Evolutionary conservation across 495 filamentous ascomycete genomes (phyloP), one percentile per base, ranked within the genome.

Genomic region (Penicillium paxilli): DNA sequence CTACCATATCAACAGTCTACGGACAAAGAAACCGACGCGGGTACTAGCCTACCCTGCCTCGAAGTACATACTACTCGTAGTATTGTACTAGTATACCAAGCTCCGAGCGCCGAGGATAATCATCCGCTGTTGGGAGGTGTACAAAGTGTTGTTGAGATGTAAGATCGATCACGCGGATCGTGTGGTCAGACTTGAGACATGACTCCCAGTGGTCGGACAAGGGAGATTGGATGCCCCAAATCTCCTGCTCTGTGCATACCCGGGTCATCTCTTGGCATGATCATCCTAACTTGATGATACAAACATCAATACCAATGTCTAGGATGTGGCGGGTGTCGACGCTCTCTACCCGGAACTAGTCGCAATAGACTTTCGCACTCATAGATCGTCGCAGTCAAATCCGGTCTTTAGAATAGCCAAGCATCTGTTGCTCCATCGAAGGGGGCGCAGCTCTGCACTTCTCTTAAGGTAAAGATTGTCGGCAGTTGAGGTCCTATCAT

Each of bases 401-500:
- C 47, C 47, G 45, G 38, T 30, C 26, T 9, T 23, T 23, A 20
- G 10, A 20, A 42, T 42, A 50, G 47, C 33, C 47, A 50, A 51
- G 40, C 40, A 42, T 42, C n/a, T 21, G 8, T 23, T 21, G 21
- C 40, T 42, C 40, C 21, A 42, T 42, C 40, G 11, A 42, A 42
- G 40, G 40, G 40, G 40, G 35, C 16, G 41, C 44, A 35, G 44
- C 48, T 55, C 46, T 54, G 40, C 47, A 54, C 28, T 30, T 47
- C 47, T 4, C 14, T 58, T 58, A 14, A 14, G 44, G 54, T 26
- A 54, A 35, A 23, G 58, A 61, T 54, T 44, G n/a, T 45, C 58
- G 41, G 21, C 23, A 16, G 3, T 30, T 17, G 16, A 41, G 28
- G 25, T n/a, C n/a, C n/a, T n/a, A n/a, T n/a, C n/a, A n/a, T n/a